These are phyloP conservation scores for Emergomyces orientalis DNA, from an alignment of 2,329 filamentous ascomycete genomes.

Conservation along the genomic window DNA sequence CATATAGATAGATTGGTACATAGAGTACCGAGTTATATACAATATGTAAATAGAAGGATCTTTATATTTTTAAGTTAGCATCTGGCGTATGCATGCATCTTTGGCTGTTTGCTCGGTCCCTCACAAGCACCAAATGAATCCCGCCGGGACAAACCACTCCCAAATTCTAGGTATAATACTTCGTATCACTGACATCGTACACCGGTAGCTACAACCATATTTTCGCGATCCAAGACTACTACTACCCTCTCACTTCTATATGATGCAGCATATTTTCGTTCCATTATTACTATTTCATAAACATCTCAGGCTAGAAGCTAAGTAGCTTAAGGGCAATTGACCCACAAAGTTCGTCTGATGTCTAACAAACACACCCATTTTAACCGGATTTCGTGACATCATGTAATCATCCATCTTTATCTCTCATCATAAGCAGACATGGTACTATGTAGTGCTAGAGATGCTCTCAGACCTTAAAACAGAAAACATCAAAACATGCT, in stretches of 20 bases:
- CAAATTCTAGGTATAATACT: no score
- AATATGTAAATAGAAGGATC: background rate
- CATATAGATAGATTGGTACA: background rate
- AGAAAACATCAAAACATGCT: conserved; percentile 2
- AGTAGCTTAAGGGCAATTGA: background rate
- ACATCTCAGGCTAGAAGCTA: background rate
- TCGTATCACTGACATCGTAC: background rate
- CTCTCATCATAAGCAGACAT: conserved; percentile 2
- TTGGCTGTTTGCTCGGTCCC: background rate
- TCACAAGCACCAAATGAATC: background rate
- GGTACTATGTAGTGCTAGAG: conserved; percentile 6
- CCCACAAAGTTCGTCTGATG: background rate
- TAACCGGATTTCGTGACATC: conserved; percentile 1
- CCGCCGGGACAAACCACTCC: no score
- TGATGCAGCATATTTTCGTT: background rate
- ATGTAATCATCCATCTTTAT: conserved; percentile 6
- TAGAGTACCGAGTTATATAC: background rate
- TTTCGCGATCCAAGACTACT: background rate
- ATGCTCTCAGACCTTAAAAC: conserved; percentile 1
- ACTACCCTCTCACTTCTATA: background rate
- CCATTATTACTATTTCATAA: conserved; percentile 1
- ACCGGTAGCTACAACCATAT: background rate
- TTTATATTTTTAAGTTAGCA: background rate
- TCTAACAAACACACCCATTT: background rate
- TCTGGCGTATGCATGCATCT: background rate